A percentile compares a stretch with the other conserved stretches of the same genome.
phyloP scores from a whole-genome alignment of 148 eudicot species.

The Fagopyrum homotropicum region DNA sequence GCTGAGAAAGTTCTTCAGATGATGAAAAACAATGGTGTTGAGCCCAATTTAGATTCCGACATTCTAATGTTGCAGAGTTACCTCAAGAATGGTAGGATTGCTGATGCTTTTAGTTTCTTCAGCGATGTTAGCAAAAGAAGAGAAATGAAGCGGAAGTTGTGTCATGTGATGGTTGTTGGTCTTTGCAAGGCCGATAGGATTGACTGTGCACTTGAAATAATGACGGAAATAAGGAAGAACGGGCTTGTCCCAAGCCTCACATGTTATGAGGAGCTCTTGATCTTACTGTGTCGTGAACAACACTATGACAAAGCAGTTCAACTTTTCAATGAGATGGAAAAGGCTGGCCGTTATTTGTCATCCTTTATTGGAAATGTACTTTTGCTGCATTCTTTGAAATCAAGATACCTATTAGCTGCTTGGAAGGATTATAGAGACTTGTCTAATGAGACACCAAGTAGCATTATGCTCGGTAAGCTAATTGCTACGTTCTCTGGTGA shows the following conservation, averaged over 20 bases:
- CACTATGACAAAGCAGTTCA: slow-evolving; percentile 30
- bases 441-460: slow-evolving; percentile 27
- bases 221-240: slow-evolving; percentile 27
- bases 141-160: slow-evolving; percentile 29
- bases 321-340: slow-evolving; percentile 45
- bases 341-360: slow-evolving; percentile 46
- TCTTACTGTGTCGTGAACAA: slow-evolving; percentile 25
- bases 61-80: slow-evolving; percentile 50
- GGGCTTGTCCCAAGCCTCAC: slow-evolving; percentile 32
- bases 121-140: slow-evolving; percentile 34
- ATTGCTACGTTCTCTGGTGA: slow-evolving; percentile 45
- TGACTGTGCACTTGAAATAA: slow-evolving; percentile 34
- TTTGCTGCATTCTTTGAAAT: slow-evolving; percentile 38
- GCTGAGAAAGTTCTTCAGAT: slow-evolving; percentile 50
- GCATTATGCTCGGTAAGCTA: slow-evolving; percentile 38
- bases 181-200: slow-evolving; percentile 52
- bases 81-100: slow-evolving; percentile 38
- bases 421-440: slow-evolving; percentile 46
- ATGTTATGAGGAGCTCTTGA: slow-evolving; percentile 71
- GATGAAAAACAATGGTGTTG: slow-evolving; percentile 39
- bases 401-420: slow-evolving; percentile 34
- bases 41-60: slow-evolving; percentile 36
- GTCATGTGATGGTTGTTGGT: slow-evolving; percentile 48
- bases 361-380: slow-evolving; percentile 64
- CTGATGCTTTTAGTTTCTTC: slow-evolving; percentile 52